Conservation (phyloP, 2,329 filamentous ascomycete genomes). For the Cephalotrichum gorgonifer region DNA sequence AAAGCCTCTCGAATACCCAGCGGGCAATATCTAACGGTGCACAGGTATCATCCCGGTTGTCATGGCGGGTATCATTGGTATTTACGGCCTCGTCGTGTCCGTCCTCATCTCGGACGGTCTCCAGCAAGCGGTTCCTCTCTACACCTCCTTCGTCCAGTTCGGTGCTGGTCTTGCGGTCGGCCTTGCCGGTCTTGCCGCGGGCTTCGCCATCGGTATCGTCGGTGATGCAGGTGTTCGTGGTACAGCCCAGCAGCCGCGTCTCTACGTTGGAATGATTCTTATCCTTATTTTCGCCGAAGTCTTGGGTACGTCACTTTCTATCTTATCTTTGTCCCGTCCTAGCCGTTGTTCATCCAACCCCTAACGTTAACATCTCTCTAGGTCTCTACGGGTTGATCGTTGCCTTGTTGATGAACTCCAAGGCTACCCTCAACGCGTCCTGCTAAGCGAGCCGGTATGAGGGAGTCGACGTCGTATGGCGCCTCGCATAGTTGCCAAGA, state of each 20-base stretch:
- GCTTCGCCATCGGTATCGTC: constrained; percentile 80
- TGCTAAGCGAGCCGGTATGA: constrained; percentile 39
- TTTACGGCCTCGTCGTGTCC: constrained; percentile 85
- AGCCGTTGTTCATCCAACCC: constrained; percentile 9
- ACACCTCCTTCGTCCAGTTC: constrained; percentile 77
- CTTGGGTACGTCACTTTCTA: constrained; percentile 56
- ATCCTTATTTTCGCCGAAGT: constrained; percentile 99
- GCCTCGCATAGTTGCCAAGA: background rate
- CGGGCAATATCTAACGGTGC: background rate
- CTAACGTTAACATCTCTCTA: constrained; percentile 20
- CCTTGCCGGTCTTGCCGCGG: constrained; percentile 72
- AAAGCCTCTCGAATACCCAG: constrained; percentile 1
- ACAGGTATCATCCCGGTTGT: constrained; percentile 98
- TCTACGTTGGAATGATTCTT: constrained; percentile 96
- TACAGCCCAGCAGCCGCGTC: constrained; percentile 71
- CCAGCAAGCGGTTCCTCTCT: constrained; percentile 61
- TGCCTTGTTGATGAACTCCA: constrained; percentile 98
- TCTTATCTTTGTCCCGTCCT: background rate
- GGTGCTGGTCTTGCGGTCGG: constrained; percentile 75
- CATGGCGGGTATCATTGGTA: constrained; percentile 99
- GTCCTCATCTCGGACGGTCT: constrained; percentile 77
- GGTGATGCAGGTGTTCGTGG: constrained; percentile 83
- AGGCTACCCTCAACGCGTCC: constrained; percentile 54
- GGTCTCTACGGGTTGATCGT: constrained; percentile 99
- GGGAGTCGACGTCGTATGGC: background rate